Evolutionary conservation across 2,329 filamentous ascomycete species (phyloP), one percentile per base, ranked within the genome.

Genomic region (Trichophyton simii): DNA sequence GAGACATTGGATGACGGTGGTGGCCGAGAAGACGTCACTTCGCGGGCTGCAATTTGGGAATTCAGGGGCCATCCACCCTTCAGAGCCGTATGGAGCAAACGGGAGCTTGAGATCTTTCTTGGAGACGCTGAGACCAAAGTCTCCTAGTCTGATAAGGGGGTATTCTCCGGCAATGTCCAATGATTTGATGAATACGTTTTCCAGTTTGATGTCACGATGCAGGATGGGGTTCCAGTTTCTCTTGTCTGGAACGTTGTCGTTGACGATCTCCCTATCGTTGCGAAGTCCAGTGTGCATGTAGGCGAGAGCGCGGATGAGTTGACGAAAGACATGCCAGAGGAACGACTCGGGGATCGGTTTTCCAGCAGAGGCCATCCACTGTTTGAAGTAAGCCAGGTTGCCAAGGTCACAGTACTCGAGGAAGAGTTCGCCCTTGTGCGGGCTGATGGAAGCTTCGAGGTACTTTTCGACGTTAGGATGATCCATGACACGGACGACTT

Each of bases 121-220:
- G 36, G 44, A 34, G 18, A 63, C 63, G 0, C 65, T 62, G 7
- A 67, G 48, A 4, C 63, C 63, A 41, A 66, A 67, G 57, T 67
- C 63, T 3, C 61, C 64, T 4, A 67, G 52, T 20, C 62, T 63
- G 55, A 65, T 20, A 7, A 54, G 28, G 20, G 66, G 62, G 50
- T 61, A 62, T 9, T 31, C 15, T 13, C 58, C 58, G 13, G 36
- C 38, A 20, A 28, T 34, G 18, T 31, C 31, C 7, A 15, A 31
- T 2, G 20, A 22, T 22, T 59, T 60, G 55, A 64, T 42, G 36
- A 59, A 63, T 38, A 63, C 34, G 31, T 61, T 61, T 2, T 57
- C 64, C 2, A 65, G 62, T 57, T 67, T 68, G 58, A 68, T 65
- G 50, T 68, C 66, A 1, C 66, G 50, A 41, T 68, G 67, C 36